Evolutionary conservation across 768 basidiomycete species (phyloP), one percentile per base, ranked within the genome.

Genomic region (Postia placenta): DNA sequence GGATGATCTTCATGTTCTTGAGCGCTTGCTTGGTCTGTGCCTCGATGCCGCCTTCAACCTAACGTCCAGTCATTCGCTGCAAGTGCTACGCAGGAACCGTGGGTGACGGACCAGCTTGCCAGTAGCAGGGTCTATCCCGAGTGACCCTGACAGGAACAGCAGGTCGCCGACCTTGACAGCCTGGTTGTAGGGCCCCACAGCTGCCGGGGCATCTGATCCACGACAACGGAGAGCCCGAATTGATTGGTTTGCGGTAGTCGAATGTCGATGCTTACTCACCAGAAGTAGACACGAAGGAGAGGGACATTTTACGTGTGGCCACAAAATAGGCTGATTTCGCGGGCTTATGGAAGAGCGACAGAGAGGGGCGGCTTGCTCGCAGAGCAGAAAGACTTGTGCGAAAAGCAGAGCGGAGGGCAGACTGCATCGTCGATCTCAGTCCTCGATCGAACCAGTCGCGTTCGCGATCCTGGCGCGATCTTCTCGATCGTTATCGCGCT

Each of bases 61-160:
- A 24, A n/a, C 20, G 11, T 17, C 42, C 22, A 5, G 17, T 35
- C 7, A 36, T 33, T 37, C 1, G 33, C n/a, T 20, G 17, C 22
- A 42, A 5, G 17, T 12, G 15, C 19, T 20, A 12, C 1, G n/a
- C 36, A n/a, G 15, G 22, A 20, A 11, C 26, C n/a, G 45, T 17
- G 23, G 9, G 30, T 15, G 35, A 55, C 60, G 26, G 15, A 90
- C 85, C 58, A 94, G 69, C 59, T 83, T 71, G 67, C 80, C 82
- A 11, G 81, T 81, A 25, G 69, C 60, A 11, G 92, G 87, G 61
- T 87, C 79, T 48, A 96, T 72, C 2, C 91, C 86, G 60, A 98
- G 86, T 63, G 84, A 87, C 41, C 95, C 95, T 2, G 92, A 94
- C 39, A 83, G 75, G 70, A 95, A 99, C 56, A 97, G 79, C 50